Conservation (phyloP, 2,329 filamentous ascomycete species). For the Venturia oleaginea region DNA sequence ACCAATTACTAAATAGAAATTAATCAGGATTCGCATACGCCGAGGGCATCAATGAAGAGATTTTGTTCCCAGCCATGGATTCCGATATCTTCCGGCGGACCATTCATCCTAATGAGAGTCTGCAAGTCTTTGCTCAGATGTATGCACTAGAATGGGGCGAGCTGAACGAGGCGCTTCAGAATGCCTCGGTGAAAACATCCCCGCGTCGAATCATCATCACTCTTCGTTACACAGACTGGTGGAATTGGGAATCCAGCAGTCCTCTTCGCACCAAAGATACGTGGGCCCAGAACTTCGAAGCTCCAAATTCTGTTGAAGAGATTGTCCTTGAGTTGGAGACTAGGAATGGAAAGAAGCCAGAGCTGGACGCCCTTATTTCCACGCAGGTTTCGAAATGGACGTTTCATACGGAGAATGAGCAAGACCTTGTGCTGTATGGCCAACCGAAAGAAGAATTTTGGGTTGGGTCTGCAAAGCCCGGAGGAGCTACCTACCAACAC, state of each 20-base stretch:
- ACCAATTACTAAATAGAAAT: background rate
- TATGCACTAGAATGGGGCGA: background rate
- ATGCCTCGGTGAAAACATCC: background rate
- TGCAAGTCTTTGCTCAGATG: slow-evolving; percentile 6
- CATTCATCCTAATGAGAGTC: background rate
- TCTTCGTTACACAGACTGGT: slow-evolving; percentile 10
- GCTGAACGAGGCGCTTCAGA: background rate
- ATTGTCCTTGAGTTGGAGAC: slow-evolving; percentile 2
- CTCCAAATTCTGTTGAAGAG: background rate
- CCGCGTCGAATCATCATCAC: slow-evolving; percentile 1
- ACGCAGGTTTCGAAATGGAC: background rate
- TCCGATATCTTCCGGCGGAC: background rate
- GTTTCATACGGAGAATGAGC: background rate
- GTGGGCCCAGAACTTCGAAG: background rate
- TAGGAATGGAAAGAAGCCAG: background rate
- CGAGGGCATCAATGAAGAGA: background rate
- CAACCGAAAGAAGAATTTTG: background rate
- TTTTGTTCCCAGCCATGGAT: background rate
- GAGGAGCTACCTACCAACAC: background rate
- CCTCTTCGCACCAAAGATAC: background rate
- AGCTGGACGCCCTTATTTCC: slow-evolving; percentile 2
- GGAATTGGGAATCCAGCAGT: background rate
- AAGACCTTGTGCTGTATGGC: background rate
- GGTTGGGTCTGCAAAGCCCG: background rate
- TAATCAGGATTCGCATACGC: slow-evolving; percentile 1